Conservation (phyloP, 441 rosid species). For the Erysimum pusillum region DNA sequence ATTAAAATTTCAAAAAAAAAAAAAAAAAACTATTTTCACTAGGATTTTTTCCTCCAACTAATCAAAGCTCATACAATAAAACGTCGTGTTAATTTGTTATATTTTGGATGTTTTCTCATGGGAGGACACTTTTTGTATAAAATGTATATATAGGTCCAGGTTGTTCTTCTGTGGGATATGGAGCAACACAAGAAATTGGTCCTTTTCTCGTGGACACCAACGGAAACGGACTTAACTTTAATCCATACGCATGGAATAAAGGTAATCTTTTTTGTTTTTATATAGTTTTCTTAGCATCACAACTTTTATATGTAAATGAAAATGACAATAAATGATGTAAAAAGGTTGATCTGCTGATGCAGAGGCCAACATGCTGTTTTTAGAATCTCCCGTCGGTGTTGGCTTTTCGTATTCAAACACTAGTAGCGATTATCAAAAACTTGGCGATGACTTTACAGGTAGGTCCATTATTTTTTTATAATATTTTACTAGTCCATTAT, state of each 20-base stretch:
- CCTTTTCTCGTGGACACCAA: constrained; percentile 90
- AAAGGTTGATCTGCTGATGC: constrained; percentile 50
- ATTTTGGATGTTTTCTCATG: constrained; percentile 3
- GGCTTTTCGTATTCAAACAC: constrained; percentile 97
- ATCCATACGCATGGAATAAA: constrained; percentile 95
- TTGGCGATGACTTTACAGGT: constrained; percentile 90
- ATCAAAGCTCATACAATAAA: constrained; percentile 3
- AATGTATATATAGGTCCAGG: constrained; percentile 70
- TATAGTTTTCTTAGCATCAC: constrained; percentile 11
- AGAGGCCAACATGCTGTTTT: constrained; percentile 86
- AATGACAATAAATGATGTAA: constrained; percentile 29
- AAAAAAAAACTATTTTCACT: no score
- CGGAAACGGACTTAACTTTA: constrained; percentile 76
- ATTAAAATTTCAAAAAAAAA: not conserved
- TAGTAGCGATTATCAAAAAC: constrained; percentile 69
- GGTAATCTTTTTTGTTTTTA: constrained; percentile 48
- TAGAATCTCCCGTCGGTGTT: constrained; percentile 97
- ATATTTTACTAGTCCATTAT: not conserved
- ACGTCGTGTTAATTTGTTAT: not conserved
- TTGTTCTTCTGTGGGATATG: constrained; percentile 98
- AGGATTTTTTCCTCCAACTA: not conserved
- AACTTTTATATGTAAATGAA: constrained; percentile 16
- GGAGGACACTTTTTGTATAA: constrained; percentile 24
- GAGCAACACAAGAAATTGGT: constrained; percentile 88
- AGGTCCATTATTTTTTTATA: constrained; percentile 52